Evolutionary conservation across 192 early-diverging fungal genomes (phyloP), one percentile per base, ranked within the genome.

Genomic region (Coemansia sp.): DNA sequence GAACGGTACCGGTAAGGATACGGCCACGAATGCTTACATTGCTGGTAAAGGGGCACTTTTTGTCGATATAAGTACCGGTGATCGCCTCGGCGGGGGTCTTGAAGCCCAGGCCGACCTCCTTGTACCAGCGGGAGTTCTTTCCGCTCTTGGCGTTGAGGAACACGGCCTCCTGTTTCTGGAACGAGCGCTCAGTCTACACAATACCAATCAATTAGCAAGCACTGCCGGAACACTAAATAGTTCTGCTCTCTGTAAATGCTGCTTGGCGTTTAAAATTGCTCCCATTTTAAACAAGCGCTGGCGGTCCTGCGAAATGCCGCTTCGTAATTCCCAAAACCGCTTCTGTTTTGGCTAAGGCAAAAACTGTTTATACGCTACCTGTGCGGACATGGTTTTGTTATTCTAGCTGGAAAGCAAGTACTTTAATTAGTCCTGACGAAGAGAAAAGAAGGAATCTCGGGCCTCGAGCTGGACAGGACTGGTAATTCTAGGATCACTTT

Each of bases 21-120:
- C 94, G 90, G 63, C 96, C 96, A 81, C 95, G 93, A 82, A 99
- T 97, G 74, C 88, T 88, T 69, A 94, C 92, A 79, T 90, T 85
- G 72, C 89, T 86, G 66, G 92, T 92, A 91, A 95, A 99, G 60
- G 96, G 96, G 86, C 96, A 99, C 90, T 99, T 99, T 87, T 95
- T 99, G 87, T 99, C 96, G 56, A 99, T 92, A 87, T 99, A 99
- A 82, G 82, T 85, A 62, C 96, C 96, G 73, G 88, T 87, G 79
- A 94, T 91, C 67, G 94, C 96, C 74, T 94, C 91, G 77, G 89
- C 89, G 68, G 96, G 96, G 78, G 93, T 99, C 89, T 97, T 97
- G 88, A 93, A 96, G 61, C 96, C 96, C 50, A 94, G 88, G 84
- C 96, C 96, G 56, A 99, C 87, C 68, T 97, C 93, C 85, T 93